Percentiles rank a stretch among this genome's conserved stretches.
phyloP scores from a whole-genome alignment of 306 rosid species.

The Cucurbita ficifolia region DNA sequence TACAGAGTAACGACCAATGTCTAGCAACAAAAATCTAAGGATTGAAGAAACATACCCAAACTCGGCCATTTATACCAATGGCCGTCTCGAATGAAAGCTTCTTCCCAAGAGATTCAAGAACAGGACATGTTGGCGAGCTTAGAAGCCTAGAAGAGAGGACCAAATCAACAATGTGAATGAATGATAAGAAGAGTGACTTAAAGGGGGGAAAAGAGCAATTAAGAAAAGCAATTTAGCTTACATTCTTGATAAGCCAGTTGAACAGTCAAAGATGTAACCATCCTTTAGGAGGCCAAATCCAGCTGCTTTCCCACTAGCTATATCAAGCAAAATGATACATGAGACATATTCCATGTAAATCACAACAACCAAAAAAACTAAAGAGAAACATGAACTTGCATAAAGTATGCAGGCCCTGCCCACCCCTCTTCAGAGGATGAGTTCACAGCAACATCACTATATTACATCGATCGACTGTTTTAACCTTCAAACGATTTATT shows the following conservation, averaged over 20 bases:
- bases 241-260: constrained; percentile 79
- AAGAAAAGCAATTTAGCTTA: constrained; percentile 13
- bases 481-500: not conserved
- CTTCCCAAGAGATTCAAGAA: constrained; percentile 76
- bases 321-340: constrained; percentile 9
- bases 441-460: not conserved
- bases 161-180: not conserved
- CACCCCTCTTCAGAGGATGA: not conserved
- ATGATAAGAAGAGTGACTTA: not conserved
- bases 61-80: constrained; percentile 80
- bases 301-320: constrained; percentile 74
- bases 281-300: constrained; percentile 68
- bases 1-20: not conserved
- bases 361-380: not conserved
- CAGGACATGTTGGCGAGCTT: constrained; percentile 66
- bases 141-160: constrained; percentile 33
- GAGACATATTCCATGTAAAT: not conserved
- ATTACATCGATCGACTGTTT: not conserved
- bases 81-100: constrained; percentile 81
- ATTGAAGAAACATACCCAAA: constrained; percentile 43
- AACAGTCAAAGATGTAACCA: constrained; percentile 74
- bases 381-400: constrained; percentile 1
- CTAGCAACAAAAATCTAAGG: not conserved
- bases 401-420: not conserved
- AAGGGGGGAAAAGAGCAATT: not conserved